Evolutionary conservation across 805 yeast species (phyloP).

Genomic region (Saturnispora sanitii): DNA sequence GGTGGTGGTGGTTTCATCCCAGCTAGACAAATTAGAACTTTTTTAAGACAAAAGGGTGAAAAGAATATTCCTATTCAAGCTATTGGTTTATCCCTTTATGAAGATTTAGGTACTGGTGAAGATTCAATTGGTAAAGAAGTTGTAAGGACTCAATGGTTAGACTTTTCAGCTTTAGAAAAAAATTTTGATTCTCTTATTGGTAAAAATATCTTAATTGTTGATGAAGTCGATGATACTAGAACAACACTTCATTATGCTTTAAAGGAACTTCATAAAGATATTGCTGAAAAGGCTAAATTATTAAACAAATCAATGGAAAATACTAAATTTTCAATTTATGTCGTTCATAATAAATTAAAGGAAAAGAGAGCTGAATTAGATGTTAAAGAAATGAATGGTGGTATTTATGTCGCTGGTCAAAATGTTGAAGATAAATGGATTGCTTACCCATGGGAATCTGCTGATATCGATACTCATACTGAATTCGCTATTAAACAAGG

Average conservation of each 20-base stretch:
- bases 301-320: constrained; percentile 48
- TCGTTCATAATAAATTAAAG: constrained; percentile 75
- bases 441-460: constrained; percentile 87
- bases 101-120: constrained; percentile 38
- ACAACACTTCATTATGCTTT: constrained; percentile 82
- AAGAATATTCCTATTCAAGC: constrained; percentile 66
- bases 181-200: constrained; percentile 73
- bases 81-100: constrained; percentile 56
- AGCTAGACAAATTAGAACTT: constrained; percentile 56
- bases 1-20: constrained; percentile 73
- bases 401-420: constrained; percentile 63
- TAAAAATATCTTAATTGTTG: constrained; percentile 72
- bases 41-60: constrained; percentile 46
- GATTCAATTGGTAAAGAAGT: constrained; percentile 70
- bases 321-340: constrained; percentile 68
- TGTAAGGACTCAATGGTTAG: constrained; percentile 84
- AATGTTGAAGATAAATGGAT: constrained; percentile 75
- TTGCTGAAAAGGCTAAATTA: constrained; percentile 47
- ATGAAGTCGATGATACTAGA: constrained; percentile 89
- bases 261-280: constrained; percentile 60
- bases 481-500: constrained; percentile 57
- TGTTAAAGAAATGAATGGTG: constrained; percentile 47
- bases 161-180: constrained; percentile 59
- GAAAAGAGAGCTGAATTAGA: constrained; percentile 71
- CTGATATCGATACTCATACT: constrained; percentile 72